Conservation (phyloP, 1,284 basidiomycete species). For the Flammula alnicola region DNA sequence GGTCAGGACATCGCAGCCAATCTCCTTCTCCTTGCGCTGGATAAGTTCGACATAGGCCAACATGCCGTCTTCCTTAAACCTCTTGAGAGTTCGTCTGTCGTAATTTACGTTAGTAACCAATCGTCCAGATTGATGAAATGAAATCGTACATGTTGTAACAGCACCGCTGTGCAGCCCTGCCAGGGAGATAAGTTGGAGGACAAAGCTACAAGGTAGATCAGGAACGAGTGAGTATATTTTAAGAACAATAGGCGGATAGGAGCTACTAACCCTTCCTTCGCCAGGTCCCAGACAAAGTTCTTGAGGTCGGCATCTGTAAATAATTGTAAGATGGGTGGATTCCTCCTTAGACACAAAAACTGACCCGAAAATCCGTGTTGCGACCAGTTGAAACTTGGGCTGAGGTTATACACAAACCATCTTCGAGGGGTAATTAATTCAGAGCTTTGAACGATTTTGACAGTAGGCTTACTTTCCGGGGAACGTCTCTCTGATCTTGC, state of each 20-base stretch:
- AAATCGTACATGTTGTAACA: constrained; percentile 68
- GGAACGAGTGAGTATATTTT: neutral
- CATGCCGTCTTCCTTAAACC: constrained; percentile 86
- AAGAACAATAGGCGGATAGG: neutral
- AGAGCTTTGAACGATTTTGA: neutral
- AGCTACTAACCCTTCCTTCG: constrained; percentile 76
- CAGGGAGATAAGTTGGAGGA: constrained; percentile 85
- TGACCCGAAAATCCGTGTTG: constrained; percentile 79
- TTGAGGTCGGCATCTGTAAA: constrained; percentile 70
- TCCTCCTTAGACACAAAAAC: constrained; percentile 9
- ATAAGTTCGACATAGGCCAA: constrained; percentile 85
- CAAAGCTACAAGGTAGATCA: constrained; percentile 55
- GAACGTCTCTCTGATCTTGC: constrained; percentile 72
- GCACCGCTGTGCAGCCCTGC: constrained; percentile 90
- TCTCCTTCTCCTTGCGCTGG: constrained; percentile 87
- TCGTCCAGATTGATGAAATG: neutral
- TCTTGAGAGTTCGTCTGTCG: constrained; percentile 73
- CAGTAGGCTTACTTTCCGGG: constrained; percentile 65
- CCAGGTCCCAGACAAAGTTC: constrained; percentile 91
- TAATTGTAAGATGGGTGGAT: neutral
- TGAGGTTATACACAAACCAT: constrained; percentile 94
- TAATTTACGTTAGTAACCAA: neutral
- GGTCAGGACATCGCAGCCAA: constrained; percentile 91
- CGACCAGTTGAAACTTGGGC: constrained; percentile 94
- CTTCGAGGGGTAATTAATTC: constrained; percentile 33